Conservation (phyloP, 345 rosid species). For the Citrus australasica region DNA sequence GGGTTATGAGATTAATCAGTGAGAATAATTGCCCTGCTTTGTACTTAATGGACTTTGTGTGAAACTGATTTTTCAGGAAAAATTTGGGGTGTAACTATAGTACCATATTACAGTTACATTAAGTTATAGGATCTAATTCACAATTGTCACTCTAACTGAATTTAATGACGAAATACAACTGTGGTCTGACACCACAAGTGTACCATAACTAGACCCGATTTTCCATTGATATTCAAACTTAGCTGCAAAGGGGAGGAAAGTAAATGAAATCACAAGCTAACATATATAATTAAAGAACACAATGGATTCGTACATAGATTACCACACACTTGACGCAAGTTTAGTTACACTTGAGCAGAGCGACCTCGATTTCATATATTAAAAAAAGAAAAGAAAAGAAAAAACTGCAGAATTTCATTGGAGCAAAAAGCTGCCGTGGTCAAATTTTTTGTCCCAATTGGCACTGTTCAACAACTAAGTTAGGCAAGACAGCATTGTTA, state of each 20-base stretch:
- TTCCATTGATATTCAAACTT: too few relatives aligned
- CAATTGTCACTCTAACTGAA: accelerated
- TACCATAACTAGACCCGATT: too few relatives aligned
- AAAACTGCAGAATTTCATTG: too few relatives aligned
- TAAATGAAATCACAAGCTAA: background rate
- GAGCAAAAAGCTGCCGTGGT: too few relatives aligned
- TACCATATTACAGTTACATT: accelerated
- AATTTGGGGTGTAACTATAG: accelerated
- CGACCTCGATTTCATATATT: background rate
- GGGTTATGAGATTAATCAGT: background rate
- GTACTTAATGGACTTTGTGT: too few relatives aligned
- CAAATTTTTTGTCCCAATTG: too few relatives aligned
- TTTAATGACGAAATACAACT: too few relatives aligned
- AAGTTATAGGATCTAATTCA: accelerated
- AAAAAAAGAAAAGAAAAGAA: too few relatives aligned
- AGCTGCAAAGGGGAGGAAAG: too few relatives aligned
- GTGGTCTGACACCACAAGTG: accelerated
- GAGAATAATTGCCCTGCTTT: background rate
- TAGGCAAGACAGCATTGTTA: too few relatives aligned
- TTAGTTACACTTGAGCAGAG: background rate
- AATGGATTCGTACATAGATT: too few relatives aligned
- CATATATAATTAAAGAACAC: background rate
- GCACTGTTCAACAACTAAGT: too few relatives aligned
- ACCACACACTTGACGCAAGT: background rate
- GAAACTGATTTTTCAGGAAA: accelerated